A percentile compares a stretch with the other conserved stretches of the same genome.
phyloP scores from a whole-genome alignment of 2,329 filamentous ascomycete genomes.

The Neofusicoccum sp. region DNA sequence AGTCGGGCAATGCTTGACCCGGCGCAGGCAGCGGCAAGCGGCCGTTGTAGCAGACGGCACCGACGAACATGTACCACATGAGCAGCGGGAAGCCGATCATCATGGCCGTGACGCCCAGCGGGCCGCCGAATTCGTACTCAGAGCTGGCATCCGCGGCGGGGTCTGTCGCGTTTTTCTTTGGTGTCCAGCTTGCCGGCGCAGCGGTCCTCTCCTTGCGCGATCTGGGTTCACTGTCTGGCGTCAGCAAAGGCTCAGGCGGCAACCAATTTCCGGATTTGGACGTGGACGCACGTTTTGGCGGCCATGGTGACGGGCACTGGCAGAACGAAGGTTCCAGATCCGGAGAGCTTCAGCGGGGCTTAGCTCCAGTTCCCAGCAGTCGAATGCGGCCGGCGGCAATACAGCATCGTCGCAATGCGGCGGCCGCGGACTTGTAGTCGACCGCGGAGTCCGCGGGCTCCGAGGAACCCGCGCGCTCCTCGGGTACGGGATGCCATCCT shows the following conservation, averaged over 20 bases:
- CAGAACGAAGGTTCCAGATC: neutral
- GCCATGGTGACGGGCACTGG: neutral
- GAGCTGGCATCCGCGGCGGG: neutral
- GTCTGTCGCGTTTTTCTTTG: neutral
- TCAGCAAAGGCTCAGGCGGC: neutral
- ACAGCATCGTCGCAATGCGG: neutral
- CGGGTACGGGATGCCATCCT: neutral
- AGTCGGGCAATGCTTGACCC: conserved; percentile 69
- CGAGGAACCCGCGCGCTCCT: neutral
- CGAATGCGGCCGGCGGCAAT: neutral
- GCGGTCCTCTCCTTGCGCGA: neutral
- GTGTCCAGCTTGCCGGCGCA: neutral
- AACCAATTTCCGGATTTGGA: neutral
- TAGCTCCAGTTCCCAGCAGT: too few relatives aligned
- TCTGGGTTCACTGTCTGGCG: neutral
- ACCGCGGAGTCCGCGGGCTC: neutral
- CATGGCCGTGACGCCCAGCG: conserved; percentile 73
- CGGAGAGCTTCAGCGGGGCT: neutral
- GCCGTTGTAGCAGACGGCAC: conserved; percentile 87
- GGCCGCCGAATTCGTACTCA: conserved; percentile 80
- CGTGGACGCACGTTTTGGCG: neutral
- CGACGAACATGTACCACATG: conserved; percentile 99
- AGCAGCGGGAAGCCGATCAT: conserved; percentile 91
- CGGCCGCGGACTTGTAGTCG: neutral
- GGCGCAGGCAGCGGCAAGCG: conserved; percentile 67